A percentile compares a stretch with the other conserved stretches of the same genome.
phyloP scores from a whole-genome alignment of 495 filamentous ascomycete species.

The Lasiosphaeria miniovina region DNA sequence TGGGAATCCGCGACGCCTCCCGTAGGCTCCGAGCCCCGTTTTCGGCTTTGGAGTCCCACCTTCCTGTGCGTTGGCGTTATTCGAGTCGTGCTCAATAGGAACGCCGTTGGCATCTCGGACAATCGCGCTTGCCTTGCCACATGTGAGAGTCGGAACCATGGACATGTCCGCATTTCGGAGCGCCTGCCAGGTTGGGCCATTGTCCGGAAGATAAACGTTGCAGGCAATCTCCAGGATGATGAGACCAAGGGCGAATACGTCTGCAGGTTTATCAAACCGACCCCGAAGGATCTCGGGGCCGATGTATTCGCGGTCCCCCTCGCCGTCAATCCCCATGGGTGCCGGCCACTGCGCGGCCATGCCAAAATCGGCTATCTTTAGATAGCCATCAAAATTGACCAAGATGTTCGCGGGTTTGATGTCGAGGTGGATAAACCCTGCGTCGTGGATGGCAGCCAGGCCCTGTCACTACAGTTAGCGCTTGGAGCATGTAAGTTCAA shows the following conservation, averaged over 20 bases:
- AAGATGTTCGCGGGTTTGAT: conserved; percentile 94
- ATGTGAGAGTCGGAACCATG: conserved; percentile 79
- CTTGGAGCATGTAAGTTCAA: not conserved
- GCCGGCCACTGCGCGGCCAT: conserved; percentile 82
- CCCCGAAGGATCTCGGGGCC: conserved; percentile 85
- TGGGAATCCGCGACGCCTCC: conserved; percentile 20
- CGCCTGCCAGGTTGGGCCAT: conserved; percentile 83
- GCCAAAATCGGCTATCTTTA: conserved; percentile 97
- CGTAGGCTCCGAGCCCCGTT: conserved; percentile 3
- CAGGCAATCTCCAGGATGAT: conserved; percentile 92
- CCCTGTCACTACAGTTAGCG: conserved; percentile 57
- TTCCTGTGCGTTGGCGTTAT: conserved; percentile 33
- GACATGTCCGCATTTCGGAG: conserved; percentile 83
- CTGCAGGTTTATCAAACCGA: conserved; percentile 81
- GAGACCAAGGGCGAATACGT: conserved; percentile 89
- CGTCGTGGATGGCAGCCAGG: conserved; percentile 80
- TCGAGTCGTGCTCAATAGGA: conserved; percentile 43
- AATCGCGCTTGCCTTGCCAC: conserved; percentile 66
- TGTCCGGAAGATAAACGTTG: conserved; percentile 87
- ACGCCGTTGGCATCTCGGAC: conserved; percentile 72
- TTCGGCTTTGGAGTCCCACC: conserved; percentile 10
- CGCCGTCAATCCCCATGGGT: conserved; percentile 71
- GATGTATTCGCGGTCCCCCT: conserved; percentile 95
- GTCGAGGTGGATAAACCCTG: conserved; percentile 88
- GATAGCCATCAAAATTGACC: conserved; percentile 81